Percentiles rank a stretch among this genome's conserved stretches.
phyloP scores from a whole-genome alignment of 495 filamentous ascomycete genomes.

The Wilcoxina mikolae region DNA sequence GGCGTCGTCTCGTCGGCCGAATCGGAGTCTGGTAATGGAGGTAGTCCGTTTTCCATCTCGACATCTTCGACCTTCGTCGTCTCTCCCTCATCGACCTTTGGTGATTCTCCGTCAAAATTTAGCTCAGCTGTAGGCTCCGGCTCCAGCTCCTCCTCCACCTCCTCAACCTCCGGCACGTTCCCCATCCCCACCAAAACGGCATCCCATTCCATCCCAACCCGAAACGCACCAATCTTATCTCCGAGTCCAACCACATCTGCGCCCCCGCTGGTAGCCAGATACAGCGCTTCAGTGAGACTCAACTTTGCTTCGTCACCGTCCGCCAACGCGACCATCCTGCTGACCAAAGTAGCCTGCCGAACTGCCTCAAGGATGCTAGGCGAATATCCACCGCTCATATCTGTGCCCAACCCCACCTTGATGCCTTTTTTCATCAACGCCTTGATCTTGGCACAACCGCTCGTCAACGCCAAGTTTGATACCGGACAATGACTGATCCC shows the following conservation, averaged over 20 bases:
- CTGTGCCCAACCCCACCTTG: constrained; percentile 71
- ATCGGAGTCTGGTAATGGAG: background rate
- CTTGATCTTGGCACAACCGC: constrained; percentile 57
- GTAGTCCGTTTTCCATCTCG: background rate
- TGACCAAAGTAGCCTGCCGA: constrained; percentile 61
- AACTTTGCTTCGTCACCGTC: constrained; percentile 39
- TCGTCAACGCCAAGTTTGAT: constrained; percentile 64
- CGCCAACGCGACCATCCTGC: constrained; percentile 47
- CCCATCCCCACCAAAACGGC: constrained; percentile 60
- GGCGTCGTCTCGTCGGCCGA: background rate
- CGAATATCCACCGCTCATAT: constrained; percentile 75
- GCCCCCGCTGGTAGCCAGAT: constrained; percentile 67
- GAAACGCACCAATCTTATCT: constrained; percentile 57
- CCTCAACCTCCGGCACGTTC: constrained; percentile 30
- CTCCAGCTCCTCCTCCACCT: constrained; percentile 19
- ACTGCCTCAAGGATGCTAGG: constrained; percentile 64
- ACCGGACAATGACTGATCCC: constrained; percentile 78
- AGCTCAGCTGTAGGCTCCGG: constrained; percentile 10
- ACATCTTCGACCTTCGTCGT: background rate
- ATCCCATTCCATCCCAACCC: constrained; percentile 80
- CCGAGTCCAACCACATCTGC: constrained; percentile 60
- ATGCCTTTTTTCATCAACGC: constrained; percentile 58
- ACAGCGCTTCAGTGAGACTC: constrained; percentile 73
- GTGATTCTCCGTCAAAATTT: background rate
- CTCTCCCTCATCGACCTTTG: background rate